A percentile compares a stretch with the other conserved stretches of the same genome.
Conservation (phyloP, 163 green algal species). For the Scenedesmus sp. region DNA sequence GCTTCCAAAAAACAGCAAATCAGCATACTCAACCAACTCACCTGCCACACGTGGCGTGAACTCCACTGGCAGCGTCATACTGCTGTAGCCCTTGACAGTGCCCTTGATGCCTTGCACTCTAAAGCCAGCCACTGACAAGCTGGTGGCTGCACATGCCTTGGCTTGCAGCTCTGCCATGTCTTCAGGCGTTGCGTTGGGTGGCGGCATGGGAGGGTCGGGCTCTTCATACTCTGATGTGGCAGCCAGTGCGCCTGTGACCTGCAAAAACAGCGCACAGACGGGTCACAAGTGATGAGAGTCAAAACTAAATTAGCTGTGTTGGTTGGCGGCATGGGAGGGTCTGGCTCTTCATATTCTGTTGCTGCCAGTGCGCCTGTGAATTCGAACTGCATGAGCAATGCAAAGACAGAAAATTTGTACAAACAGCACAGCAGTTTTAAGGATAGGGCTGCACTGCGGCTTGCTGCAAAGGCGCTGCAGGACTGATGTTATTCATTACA, state of each 20-base stretch:
- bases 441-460: no score
- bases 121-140: slow-evolving; percentile 52
- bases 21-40: neutral
- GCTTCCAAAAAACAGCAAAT: no score
- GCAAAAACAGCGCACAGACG: neutral
- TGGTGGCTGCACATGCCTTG: slow-evolving; percentile 11
- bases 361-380: no score
- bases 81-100: slow-evolving; percentile 39
- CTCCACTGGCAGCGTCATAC: slow-evolving; percentile 4
- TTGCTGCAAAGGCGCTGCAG: no score
- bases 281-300: no score
- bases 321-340: neutral
- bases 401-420: no score
- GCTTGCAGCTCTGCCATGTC: slow-evolving; percentile 16
- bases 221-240: slow-evolving; percentile 29
- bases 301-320: neutral
- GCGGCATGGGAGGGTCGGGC: neutral
- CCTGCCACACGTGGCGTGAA: slow-evolving; percentile 47
- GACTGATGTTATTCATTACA: no score
- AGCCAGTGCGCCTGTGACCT: slow-evolving; percentile 38
- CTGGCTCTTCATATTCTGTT: neutral
- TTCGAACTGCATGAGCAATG: no score
- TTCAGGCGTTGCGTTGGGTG: neutral
- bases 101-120: slow-evolving; percentile 27
- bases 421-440: no score